Percentiles rank a stretch among this genome's conserved stretches.
Evolutionary conservation across 208 protist species (phyloP).

Genomic region (Leishmania aethiopica): DNA sequence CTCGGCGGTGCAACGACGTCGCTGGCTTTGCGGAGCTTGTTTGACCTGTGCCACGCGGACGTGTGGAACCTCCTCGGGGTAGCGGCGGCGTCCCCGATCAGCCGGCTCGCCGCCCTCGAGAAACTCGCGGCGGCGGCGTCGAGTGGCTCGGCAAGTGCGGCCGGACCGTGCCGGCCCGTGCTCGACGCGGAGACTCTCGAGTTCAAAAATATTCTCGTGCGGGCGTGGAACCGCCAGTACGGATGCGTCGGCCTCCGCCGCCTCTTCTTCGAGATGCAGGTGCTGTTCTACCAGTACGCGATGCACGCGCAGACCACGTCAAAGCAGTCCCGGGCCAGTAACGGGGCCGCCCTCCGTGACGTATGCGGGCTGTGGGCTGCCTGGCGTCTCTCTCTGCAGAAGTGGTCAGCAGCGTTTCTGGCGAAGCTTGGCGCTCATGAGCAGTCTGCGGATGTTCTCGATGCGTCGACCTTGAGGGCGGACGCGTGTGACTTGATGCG

Average conservation of each 20-base stretch:
- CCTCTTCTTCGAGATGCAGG: conserved; percentile 55
- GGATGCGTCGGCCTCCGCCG: conserved; percentile 45
- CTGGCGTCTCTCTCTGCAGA: conserved; percentile 5
- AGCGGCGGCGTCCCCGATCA: conserved; percentile 21
- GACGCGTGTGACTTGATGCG: conserved; percentile 16
- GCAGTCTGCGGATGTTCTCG: background rate
- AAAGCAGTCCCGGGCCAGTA: background rate
- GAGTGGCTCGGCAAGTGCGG: background rate
- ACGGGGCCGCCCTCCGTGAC: conserved; percentile 7
- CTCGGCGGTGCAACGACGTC: conserved; percentile 28
- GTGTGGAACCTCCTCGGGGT: conserved; percentile 29
- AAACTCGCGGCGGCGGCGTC: conserved; percentile 12
- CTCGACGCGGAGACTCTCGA: conserved; percentile 21
- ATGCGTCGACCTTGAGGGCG: background rate
- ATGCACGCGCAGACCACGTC: background rate
- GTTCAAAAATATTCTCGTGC: conserved; percentile 43
- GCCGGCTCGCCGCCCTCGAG: conserved; percentile 28
- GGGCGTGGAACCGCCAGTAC: conserved; percentile 55
- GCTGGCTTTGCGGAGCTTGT: conserved; percentile 24
- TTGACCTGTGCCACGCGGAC: conserved; percentile 11
- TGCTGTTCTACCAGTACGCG: conserved; percentile 41
- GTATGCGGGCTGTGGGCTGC: conserved; percentile 9
- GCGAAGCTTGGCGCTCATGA: background rate
- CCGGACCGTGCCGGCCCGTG: conserved; percentile 4
- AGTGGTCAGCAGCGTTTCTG: conserved; percentile 6